Conservation (phyloP, 202 grass and related monocot genomes). For the Panicum hallii region DNA sequence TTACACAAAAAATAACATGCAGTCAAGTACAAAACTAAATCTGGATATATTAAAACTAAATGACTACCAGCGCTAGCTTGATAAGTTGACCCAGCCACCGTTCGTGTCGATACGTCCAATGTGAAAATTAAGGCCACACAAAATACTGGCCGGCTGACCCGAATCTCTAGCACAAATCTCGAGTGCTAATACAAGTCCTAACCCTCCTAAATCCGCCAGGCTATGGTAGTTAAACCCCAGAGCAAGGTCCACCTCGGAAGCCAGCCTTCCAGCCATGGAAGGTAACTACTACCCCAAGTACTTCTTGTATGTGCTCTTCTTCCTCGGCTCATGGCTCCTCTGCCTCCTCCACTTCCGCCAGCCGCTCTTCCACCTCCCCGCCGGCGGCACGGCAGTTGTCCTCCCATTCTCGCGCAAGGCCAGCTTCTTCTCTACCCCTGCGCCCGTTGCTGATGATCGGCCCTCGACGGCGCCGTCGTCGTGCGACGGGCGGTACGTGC, state of each 20-base stretch:
- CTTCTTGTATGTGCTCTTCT: conserved; percentile 36
- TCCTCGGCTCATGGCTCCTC: conserved; percentile 42
- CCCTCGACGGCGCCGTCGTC: background rate
- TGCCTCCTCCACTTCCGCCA: conserved; percentile 44
- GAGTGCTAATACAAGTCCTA: too few relatives aligned
- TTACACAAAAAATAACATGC: background rate
- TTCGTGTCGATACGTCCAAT: background rate
- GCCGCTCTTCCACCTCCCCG: conserved; percentile 15
- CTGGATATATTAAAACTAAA: background rate
- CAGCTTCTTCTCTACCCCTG: background rate
- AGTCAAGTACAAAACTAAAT: background rate
- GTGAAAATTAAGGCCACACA: background rate
- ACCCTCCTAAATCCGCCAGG: too few relatives aligned
- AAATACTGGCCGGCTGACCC: background rate
- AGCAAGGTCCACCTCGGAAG: background rate
- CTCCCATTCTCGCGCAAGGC: conserved; percentile 14
- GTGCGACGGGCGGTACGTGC: conserved; percentile 43
- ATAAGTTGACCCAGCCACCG: background rate
- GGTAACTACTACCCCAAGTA: conserved; percentile 42
- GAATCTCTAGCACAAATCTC: background rate
- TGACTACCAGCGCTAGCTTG: background rate
- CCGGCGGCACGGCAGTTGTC: background rate
- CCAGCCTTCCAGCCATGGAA: conserved; percentile 9
- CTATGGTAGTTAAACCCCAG: conserved; percentile 4
- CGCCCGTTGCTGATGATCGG: background rate